These are phyloP conservation scores for Ramularia collo-cygni DNA, from an alignment of 2,329 filamentous ascomycete species.

Conservation along the genomic window DNA sequence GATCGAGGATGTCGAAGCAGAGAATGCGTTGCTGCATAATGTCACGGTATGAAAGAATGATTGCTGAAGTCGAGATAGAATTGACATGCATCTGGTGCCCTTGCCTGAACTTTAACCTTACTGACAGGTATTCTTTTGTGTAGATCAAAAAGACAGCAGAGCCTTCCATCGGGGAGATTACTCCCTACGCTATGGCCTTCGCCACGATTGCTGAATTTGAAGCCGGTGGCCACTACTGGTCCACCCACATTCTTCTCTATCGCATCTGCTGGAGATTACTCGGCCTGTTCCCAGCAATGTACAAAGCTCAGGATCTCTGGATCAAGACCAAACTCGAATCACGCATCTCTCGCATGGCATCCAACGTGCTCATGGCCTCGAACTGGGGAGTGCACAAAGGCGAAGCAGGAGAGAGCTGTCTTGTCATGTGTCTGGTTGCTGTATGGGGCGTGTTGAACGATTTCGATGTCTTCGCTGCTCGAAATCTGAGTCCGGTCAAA, in stretches of 20 bases:
- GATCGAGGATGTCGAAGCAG: slow-evolving; percentile 10
- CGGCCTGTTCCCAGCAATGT: slow-evolving; percentile 9
- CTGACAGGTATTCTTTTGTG: too few relatives aligned
- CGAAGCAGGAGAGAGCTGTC: slow-evolving; percentile 11
- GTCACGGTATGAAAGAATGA: not conserved
- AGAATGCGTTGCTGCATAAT: slow-evolving; percentile 12
- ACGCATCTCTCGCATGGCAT: slow-evolving; percentile 10
- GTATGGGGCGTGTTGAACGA: slow-evolving; percentile 13
- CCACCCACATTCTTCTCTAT: slow-evolving; percentile 9
- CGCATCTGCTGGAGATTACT: slow-evolving; percentile 14
- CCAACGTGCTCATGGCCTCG: slow-evolving; percentile 13
- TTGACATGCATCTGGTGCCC: too few relatives aligned
- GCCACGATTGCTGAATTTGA: slow-evolving; percentile 11
- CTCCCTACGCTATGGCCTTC: slow-evolving; percentile 12
- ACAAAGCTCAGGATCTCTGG: slow-evolving; percentile 3
- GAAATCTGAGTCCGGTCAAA: slow-evolving; percentile 7
- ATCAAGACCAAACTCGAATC: slow-evolving; percentile 6
- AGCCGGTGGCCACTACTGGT: slow-evolving; percentile 14
- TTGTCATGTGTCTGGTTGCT: slow-evolving; percentile 11
- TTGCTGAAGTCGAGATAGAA: too few relatives aligned
- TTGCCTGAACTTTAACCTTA: too few relatives aligned
- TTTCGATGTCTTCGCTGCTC: slow-evolving; percentile 13
- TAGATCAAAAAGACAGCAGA: slow-evolving; percentile 11
- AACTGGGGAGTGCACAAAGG: slow-evolving; percentile 10
- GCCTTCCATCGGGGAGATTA: not conserved